Evolutionary conservation across 139 green algal genomes (phyloP).

Genomic region (Chlorella sp.): DNA sequence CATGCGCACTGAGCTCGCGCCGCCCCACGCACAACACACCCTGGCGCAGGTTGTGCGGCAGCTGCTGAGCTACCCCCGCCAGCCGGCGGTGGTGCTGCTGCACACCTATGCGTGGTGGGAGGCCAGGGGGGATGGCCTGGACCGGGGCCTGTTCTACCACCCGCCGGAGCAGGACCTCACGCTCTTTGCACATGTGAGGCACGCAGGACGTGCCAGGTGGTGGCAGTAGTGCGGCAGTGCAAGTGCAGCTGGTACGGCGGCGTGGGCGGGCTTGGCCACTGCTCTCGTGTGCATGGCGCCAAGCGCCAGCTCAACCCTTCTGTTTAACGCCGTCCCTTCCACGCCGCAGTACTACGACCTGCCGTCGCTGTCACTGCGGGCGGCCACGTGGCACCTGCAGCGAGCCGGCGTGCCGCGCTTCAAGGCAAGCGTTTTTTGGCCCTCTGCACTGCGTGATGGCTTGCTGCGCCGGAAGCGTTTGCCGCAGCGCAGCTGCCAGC

Average conservation of each 20-base stretch:
- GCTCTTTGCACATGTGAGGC: too few relatives aligned
- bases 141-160: constrained; percentile 18
- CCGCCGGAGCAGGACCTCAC: constrained; percentile 6
- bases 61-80: background rate
- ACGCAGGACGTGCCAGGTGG: too few relatives aligned
- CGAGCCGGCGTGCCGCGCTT: background rate
- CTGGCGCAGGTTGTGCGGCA: background rate
- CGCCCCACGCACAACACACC: background rate
- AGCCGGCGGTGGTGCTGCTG: background rate
- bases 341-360: constrained; percentile 18
- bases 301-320: too few relatives aligned
- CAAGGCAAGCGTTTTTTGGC: background rate
- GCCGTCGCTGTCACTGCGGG: background rate
- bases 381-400: constrained; percentile 10
- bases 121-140: background rate
- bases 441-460: too few relatives aligned
- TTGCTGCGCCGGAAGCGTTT: background rate
- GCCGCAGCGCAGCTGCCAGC: background rate
- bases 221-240: too few relatives aligned
- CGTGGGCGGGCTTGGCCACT: too few relatives aligned
- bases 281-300: too few relatives aligned
- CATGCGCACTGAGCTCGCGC: background rate
- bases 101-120: background rate
- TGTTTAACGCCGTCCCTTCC: background rate
- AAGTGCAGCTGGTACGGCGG: too few relatives aligned